phyloP scores from a whole-genome alignment of 495 filamentous ascomycete genomes.

The Hypomontagnella submonticulosa region DNA sequence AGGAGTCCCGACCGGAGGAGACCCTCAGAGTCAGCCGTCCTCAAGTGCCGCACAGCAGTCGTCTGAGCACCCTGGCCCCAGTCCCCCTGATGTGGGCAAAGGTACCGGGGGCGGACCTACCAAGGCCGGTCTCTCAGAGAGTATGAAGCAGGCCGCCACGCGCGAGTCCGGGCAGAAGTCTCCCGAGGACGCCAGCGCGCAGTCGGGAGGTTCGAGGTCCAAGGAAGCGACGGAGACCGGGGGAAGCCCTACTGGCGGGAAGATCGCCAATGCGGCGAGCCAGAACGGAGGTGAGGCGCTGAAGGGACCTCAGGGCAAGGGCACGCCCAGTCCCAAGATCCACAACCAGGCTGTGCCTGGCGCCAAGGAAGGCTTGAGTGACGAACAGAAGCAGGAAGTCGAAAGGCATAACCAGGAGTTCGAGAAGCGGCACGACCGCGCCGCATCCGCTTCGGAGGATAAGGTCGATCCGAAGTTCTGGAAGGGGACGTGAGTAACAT shows the following conservation, averaged over 20 bases:
- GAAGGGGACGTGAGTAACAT: conserved; percentile 48
- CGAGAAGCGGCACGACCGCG: conserved; percentile 59
- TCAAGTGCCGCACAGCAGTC: conserved; percentile 43
- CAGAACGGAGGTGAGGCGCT: conserved; percentile 55
- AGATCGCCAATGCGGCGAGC: conserved; percentile 48
- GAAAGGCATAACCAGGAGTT: conserved; percentile 63
- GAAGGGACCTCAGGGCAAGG: conserved; percentile 52
- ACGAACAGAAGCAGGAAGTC: conserved; percentile 62
- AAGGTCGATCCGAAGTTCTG: conserved; percentile 64
- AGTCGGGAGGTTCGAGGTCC: conserved; percentile 57
- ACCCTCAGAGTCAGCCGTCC: conserved; percentile 46
- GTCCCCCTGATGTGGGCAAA: conserved; percentile 47
- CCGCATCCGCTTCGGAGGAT: conserved; percentile 51
- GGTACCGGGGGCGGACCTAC: conserved; percentile 40
- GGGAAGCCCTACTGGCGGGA: conserved; percentile 44
- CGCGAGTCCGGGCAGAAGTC: conserved; percentile 37
- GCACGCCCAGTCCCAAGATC: conserved; percentile 59
- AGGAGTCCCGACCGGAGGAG: conserved; percentile 46
- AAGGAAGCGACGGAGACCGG: conserved; percentile 57
- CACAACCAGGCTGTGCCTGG: conserved; percentile 53
- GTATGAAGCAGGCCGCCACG: conserved; percentile 40
- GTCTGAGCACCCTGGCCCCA: conserved; percentile 51
- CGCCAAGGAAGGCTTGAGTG: conserved; percentile 48
- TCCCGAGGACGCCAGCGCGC: conserved; percentile 55
- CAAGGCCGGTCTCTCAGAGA: conserved; percentile 40